These are phyloP conservation scores for Oxytropis ochrocephala DNA, from an alignment of 306 rosid genomes.

Conservation along the genomic window DNA sequence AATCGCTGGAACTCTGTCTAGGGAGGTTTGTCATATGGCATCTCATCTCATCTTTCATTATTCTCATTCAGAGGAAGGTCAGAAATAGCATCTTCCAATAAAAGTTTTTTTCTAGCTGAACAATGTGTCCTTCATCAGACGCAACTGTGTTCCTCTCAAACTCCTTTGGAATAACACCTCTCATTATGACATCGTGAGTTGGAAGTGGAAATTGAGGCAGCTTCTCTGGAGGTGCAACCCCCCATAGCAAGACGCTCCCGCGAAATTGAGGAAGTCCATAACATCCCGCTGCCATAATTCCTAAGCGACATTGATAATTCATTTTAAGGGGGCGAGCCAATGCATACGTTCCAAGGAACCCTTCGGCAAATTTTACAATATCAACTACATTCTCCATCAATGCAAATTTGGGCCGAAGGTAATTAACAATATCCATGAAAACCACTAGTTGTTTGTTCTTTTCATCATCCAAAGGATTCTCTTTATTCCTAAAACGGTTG, in stretches of 20 bases:
- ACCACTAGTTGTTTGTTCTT: constrained; percentile 69
- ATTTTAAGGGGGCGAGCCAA: constrained; percentile 74
- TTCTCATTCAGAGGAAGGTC: constrained; percentile 75
- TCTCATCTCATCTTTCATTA: constrained; percentile 43
- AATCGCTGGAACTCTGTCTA: constrained; percentile 52
- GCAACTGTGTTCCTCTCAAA: constrained; percentile 69
- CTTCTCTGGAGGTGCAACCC: constrained; percentile 65
- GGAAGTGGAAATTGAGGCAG: constrained; percentile 84
- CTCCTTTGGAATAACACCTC: constrained; percentile 61
- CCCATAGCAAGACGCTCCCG: constrained; percentile 84
- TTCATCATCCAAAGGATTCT: constrained; percentile 70
- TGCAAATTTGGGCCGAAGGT: constrained; percentile 57
- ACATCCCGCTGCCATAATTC: constrained; percentile 85
- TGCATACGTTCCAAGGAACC: constrained; percentile 85
- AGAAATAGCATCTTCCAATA: constrained; percentile 61
- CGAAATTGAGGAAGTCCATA: constrained; percentile 94
- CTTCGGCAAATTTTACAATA: constrained; percentile 66
- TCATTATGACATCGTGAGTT: constrained; percentile 62
- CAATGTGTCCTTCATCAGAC: constrained; percentile 34
- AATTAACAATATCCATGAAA: constrained; percentile 67
- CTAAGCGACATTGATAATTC: constrained; percentile 87
- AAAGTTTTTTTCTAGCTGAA: constrained; percentile 41
- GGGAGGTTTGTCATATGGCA: constrained; percentile 33
- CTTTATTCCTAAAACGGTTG: constrained; percentile 60
- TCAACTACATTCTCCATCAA: constrained; percentile 92